Conservation (phyloP, 306 rosid genomes). For the Prunus fruticosa region DNA sequence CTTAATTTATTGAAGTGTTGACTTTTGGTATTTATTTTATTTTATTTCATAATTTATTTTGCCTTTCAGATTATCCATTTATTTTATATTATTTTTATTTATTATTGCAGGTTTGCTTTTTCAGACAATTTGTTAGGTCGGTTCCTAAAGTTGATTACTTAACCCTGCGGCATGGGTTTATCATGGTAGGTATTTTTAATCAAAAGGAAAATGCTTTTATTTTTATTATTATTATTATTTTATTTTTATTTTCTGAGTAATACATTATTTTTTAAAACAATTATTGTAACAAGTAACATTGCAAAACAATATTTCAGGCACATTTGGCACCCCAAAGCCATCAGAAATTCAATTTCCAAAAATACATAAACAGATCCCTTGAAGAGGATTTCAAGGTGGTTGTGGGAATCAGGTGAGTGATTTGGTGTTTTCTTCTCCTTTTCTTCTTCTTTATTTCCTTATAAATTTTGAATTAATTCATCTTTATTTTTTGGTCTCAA, state of each 20-base stretch:
- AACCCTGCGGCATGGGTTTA: conserved; percentile 87
- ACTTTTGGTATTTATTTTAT: background rate
- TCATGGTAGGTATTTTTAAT: conserved; percentile 44
- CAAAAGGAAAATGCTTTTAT: too few relatives aligned
- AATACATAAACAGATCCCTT: conserved; percentile 72
- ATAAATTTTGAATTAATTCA: background rate
- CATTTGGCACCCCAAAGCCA: conserved; percentile 88
- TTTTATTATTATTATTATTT: too few relatives aligned
- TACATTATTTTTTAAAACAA: background rate
- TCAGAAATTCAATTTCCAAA: conserved; percentile 62
- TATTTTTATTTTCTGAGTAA: background rate
- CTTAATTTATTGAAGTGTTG: background rate
- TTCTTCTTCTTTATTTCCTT: background rate
- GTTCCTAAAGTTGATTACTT: conserved; percentile 93
- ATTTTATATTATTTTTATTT: background rate
- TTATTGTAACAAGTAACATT: background rate
- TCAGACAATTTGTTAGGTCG: conserved; percentile 84
- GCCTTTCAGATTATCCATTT: background rate
- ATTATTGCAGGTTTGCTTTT: conserved; percentile 55
- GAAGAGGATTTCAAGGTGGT: conserved; percentile 94
- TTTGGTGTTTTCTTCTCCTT: background rate
- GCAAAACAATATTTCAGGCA: conserved; percentile 49
- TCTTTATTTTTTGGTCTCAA: background rate
- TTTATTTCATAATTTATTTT: background rate
- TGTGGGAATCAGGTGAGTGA: conserved; percentile 72